Conservation (phyloP, 768 basidiomycete genomes). For the Rhodotorula graminis region DNA sequence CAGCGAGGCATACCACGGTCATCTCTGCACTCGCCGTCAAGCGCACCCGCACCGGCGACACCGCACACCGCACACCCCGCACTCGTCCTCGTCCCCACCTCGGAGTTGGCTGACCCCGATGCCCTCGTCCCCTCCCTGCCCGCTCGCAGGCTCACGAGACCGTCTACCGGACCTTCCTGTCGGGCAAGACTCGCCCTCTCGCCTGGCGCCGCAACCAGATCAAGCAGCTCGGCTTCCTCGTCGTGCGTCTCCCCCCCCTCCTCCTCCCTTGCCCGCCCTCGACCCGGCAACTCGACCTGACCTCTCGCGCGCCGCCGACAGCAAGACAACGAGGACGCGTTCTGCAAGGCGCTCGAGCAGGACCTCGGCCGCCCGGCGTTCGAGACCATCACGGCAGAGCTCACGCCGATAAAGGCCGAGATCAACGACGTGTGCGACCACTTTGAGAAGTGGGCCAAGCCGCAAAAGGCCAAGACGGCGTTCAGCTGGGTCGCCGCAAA, state of each 20-base stretch:
- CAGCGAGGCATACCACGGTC: too few relatives aligned
- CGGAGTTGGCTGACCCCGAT: too few relatives aligned
- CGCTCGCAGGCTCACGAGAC: constrained; percentile 45
- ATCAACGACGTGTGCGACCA: constrained; percentile 56
- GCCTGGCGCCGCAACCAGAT: constrained; percentile 70
- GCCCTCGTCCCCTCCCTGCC: constrained; percentile 27
- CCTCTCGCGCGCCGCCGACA: background rate
- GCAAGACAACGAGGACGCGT: constrained; percentile 63
- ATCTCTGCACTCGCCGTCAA: too few relatives aligned
- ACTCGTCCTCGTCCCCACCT: background rate
- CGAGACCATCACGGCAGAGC: constrained; percentile 64
- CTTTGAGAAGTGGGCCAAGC: constrained; percentile 70
- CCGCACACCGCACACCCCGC: too few relatives aligned
- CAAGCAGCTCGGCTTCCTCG: constrained; percentile 56
- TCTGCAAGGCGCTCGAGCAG: constrained; percentile 57
- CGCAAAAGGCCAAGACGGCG: constrained; percentile 57
- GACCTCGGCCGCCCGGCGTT: constrained; percentile 64
- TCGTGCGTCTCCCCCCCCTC: constrained; percentile 15
- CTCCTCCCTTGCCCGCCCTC: background rate
- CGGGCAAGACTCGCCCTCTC: constrained; percentile 64
- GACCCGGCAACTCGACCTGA: too few relatives aligned
- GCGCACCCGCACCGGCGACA: too few relatives aligned
- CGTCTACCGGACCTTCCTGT: constrained; percentile 58
- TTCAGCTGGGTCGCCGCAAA: constrained; percentile 59
- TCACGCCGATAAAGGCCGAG: constrained; percentile 55